Base-by-base conservation (phyloP, 495 filamentous ascomycete species). In the Penicillium pulvis region DNA sequence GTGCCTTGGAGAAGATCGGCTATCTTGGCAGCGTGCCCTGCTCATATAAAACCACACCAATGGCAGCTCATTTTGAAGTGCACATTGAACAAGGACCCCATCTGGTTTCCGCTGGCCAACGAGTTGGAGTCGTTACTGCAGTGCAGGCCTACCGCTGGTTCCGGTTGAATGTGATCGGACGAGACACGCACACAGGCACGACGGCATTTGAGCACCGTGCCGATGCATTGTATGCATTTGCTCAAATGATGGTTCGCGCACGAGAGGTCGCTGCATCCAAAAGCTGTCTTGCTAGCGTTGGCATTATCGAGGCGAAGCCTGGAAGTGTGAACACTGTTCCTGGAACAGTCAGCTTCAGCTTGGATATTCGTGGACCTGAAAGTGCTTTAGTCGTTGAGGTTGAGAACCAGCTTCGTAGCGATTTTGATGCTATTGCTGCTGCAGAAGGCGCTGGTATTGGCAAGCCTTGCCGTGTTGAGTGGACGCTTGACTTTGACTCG, bases 81-180 rank as follows among this genome's bases (percentile, higher is more conserved):
- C 90, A 93, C 63, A 92, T 93, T 54, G 90, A 93, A 65, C 90
- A 93, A 71, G 89, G 89, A 0, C 88, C 88, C 16, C 83, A 87
- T 42, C 79, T 93, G 3, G 82, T 90, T 52, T 72, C 76, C 2
- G 78, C 82, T 23, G 71, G 76, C 19, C 79, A 86, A 61, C 85
- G 85, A 39, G 81, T 92, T 24, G 90, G 89, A 8, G 81, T 90
- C 6, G 90, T 92, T 20, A 81, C 81, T 23, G 90, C 87, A 35
- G 88, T 88, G 8, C 77, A 79, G 58, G 77, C 78, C 26, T 91
- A 88, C 66, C 83, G 81, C 49, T 92, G 90, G 90, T 85, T 82
- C 68, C 88, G 82, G 4, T 68, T 93, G 11, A 82, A 82, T 17
- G 79, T 93, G 10, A 73, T 72, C 17, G 89, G 90, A 14, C 73